Evolutionary conservation across 2,329 filamentous ascomycete species (phyloP).

Genomic region (Penicillium sp.): DNA sequence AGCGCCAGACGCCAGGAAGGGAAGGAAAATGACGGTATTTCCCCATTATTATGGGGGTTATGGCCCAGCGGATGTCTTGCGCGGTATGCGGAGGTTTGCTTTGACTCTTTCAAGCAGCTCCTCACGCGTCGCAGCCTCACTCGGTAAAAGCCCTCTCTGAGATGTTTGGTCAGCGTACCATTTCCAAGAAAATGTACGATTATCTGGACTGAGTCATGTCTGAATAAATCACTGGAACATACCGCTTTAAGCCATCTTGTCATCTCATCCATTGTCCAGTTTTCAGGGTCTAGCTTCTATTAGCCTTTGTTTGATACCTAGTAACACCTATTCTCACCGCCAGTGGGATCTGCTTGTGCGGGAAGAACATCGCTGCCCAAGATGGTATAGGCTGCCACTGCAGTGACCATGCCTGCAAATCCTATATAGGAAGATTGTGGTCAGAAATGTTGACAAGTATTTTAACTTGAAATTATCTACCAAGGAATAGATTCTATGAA

Average conservation of each 20-base stretch:
- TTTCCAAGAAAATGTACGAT: not conserved
- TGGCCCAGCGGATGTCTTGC: constrained; percentile 18
- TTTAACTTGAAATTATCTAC: constrained; percentile 44
- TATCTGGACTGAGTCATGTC: not conserved
- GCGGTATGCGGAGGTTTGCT: constrained; percentile 60
- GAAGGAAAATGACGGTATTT: not conserved
- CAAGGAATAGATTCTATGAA: constrained; percentile 65
- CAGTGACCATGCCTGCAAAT: constrained; percentile 78
- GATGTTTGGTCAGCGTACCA: constrained; percentile 3
- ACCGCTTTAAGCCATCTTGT: constrained; percentile 77
- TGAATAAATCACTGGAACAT: constrained; percentile 40
- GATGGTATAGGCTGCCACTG: constrained; percentile 77
- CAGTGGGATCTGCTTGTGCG: constrained; percentile 68
- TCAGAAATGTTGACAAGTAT: constrained; percentile 18
- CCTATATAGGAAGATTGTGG: constrained; percentile 47
- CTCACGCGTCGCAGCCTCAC: constrained; percentile 57
- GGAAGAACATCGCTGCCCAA: constrained; percentile 87
- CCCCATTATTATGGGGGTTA: constrained; percentile 6
- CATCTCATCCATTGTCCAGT: constrained; percentile 79
- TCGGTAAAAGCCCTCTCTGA: constrained; percentile 64
- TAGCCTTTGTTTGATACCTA: constrained; percentile 8
- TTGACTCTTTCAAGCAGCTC: constrained; percentile 67
- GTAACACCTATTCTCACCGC: constrained; percentile 49
- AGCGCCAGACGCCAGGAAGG: not conserved
- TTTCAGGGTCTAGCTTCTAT: constrained; percentile 54